Evolutionary conservation across 768 basidiomycete species (phyloP).

Genomic region (Suillus placidus): DNA sequence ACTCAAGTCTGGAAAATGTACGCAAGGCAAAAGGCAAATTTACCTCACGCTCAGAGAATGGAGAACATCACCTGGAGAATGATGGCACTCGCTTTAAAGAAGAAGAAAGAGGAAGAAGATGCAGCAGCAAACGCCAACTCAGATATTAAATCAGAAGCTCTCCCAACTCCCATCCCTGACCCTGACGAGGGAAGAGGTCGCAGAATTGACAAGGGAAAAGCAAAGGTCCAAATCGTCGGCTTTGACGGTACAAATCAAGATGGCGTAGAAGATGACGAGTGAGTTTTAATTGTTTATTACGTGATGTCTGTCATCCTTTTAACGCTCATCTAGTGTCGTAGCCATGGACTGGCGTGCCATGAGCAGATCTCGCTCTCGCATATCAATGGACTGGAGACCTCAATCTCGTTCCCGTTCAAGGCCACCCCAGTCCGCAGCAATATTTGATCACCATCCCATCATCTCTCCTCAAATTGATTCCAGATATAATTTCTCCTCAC

Average conservation of each 20-base stretch:
- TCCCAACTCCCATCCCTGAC: constrained; percentile 15
- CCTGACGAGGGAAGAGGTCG: constrained; percentile 63
- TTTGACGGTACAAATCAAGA: constrained; percentile 81
- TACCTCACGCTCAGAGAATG: constrained; percentile 94
- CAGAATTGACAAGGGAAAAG: constrained; percentile 79
- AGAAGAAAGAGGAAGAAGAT: constrained; percentile 78
- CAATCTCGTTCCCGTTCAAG: constrained; percentile 78
- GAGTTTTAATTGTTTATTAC: constrained; percentile 39
- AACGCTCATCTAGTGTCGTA: constrained; percentile 45
- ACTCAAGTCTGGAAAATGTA: constrained; percentile 99
- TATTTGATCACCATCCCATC: constrained; percentile 49
- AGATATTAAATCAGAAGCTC: constrained; percentile 27
- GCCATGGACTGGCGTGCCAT: constrained; percentile 94
- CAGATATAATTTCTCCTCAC: constrained; percentile 48
- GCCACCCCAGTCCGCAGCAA: constrained; percentile 56
- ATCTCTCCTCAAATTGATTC: constrained; percentile 41
- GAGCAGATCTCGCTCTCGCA: constrained; percentile 87
- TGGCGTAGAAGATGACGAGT: constrained; percentile 74
- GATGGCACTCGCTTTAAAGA: constrained; percentile 95
- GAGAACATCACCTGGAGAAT: constrained; percentile 98
- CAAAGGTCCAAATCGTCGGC: constrained; percentile 75
- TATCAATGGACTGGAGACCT: constrained; percentile 91
- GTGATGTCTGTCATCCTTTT: constrained; percentile 24
- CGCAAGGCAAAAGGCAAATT: constrained; percentile 81
- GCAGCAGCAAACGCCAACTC: constrained; percentile 31